Evolutionary conservation across 352 stramenopile genomes (phyloP).

Genomic region (Pythium grandisporangium): DNA sequence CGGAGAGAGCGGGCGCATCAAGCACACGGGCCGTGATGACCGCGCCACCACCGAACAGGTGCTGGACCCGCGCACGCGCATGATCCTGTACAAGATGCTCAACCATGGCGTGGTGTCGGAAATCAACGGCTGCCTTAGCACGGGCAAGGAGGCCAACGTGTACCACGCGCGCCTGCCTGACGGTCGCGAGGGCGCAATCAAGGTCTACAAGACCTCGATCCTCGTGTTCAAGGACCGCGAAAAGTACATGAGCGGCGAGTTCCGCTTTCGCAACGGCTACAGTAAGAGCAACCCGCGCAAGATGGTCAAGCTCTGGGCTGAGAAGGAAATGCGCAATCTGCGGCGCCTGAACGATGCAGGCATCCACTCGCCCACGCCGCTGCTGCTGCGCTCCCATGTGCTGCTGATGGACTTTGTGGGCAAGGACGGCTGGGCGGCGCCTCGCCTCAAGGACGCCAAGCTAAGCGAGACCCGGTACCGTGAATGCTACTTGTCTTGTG

Average conservation of each 20-base stretch:
- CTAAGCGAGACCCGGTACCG: conserved; percentile 87
- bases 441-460: conserved; percentile 92
- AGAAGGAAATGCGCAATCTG: conserved; percentile 99
- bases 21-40: conserved; percentile 95
- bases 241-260: conserved; percentile 98
- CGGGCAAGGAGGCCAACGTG: conserved; percentile 99
- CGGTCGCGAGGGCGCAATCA: conserved; percentile 73
- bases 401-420: conserved; percentile 99
- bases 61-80: conserved; percentile 96
- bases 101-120: conserved; percentile 93
- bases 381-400: conserved; percentile 96
- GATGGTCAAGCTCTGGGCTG: conserved; percentile 99
- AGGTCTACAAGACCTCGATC: conserved; percentile 88
- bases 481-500: conserved; percentile 92
- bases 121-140: conserved; percentile 99
- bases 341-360: conserved; percentile 85
- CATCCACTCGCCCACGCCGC: conserved; percentile 88
- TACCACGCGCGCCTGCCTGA: conserved; percentile 92
- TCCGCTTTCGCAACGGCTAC: conserved; percentile 96
- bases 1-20: conserved; percentile 62
- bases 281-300: conserved; percentile 97
- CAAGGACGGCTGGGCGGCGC: conserved; percentile 90
- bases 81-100: conserved; percentile 99
- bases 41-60: conserved; percentile 97
- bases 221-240: conserved; percentile 99